Conservation (phyloP, 495 filamentous ascomycete genomes). For the Podospora fimiseda region DNA sequence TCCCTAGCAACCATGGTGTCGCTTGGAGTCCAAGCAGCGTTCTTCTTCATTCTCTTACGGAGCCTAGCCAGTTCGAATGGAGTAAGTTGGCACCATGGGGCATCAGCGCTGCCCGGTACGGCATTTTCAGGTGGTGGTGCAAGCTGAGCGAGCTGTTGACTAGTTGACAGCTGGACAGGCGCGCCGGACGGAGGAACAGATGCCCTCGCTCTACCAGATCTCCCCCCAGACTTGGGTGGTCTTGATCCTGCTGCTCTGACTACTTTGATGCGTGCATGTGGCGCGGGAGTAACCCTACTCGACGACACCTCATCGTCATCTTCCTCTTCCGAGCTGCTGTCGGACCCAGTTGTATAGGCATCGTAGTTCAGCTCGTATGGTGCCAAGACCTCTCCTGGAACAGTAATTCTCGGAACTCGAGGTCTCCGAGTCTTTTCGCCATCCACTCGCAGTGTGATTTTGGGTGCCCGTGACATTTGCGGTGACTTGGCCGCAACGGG, state of each 20-base stretch:
- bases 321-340: conserved; percentile 38
- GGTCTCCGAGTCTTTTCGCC: conserved; percentile 39
- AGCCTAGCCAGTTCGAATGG: conserved; percentile 86
- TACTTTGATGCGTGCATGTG: conserved; percentile 37
- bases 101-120: conserved; percentile 63
- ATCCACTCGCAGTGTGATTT: conserved; percentile 61
- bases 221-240: conserved; percentile 32
- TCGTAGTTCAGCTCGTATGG: conserved; percentile 52
- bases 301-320: conserved; percentile 29
- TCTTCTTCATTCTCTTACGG: conserved; percentile 98
- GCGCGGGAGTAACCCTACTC: conserved; percentile 27
- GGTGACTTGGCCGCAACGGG: conserved; percentile 45
- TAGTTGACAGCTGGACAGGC: conserved; percentile 63
- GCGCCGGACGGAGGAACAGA: conserved; percentile 50
- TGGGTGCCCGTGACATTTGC: conserved; percentile 51
- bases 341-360: conserved; percentile 39
- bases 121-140: conserved; percentile 75
- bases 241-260: conserved; percentile 26
- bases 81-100: conserved; percentile 87
- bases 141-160: conserved; percentile 67
- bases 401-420: conserved; percentile 44
- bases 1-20: conserved; percentile 95
- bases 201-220: conserved; percentile 23
- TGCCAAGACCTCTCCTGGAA: conserved; percentile 53
- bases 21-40: conserved; percentile 88